Conservation (phyloP, 1,284 basidiomycete genomes). For the Anthracocystis panici-leucophaei region DNA sequence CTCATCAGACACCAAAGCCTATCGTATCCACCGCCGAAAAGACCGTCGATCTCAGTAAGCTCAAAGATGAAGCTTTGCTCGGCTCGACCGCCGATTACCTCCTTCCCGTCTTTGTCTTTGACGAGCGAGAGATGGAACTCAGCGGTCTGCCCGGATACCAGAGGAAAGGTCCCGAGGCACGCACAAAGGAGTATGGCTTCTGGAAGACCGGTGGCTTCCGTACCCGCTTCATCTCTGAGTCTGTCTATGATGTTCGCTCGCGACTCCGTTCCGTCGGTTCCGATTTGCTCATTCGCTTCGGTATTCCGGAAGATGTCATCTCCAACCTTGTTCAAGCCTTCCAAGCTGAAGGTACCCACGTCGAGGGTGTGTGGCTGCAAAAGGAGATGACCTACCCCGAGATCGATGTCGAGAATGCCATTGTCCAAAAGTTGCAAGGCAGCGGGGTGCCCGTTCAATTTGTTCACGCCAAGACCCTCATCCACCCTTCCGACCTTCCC, state of each 20-base stretch:
- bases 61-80: constrained; percentile 57
- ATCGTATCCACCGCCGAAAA: constrained; percentile 37
- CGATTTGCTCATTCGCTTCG: constrained; percentile 73
- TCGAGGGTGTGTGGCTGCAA: constrained; percentile 66
- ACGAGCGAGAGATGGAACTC: constrained; percentile 73
- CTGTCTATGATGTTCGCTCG: constrained; percentile 72
- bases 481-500: constrained; percentile 71
- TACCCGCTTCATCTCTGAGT: constrained; percentile 72
- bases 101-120: constrained; percentile 74
- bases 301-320: constrained; percentile 71
- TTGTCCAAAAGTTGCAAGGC: constrained; percentile 46
- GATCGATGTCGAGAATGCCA: constrained; percentile 51
- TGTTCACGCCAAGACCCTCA: constrained; percentile 62
- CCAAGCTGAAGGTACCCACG: constrained; percentile 53
- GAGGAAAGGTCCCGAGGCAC: constrained; percentile 67
- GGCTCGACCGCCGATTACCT: constrained; percentile 70
- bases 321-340: constrained; percentile 54
- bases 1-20: constrained; percentile 48
- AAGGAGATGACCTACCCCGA: constrained; percentile 64
- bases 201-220: constrained; percentile 72
- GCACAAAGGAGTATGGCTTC: constrained; percentile 71
- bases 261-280: constrained; percentile 70
- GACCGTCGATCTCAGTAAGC: constrained; percentile 46
- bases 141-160: constrained; percentile 71
- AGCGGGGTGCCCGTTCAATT: constrained; percentile 53